A percentile compares a stretch with the other conserved stretches of the same genome.
phyloP scores from a whole-genome alignment of 2,329 filamentous ascomycete genomes.

The Diatrype stigma region DNA sequence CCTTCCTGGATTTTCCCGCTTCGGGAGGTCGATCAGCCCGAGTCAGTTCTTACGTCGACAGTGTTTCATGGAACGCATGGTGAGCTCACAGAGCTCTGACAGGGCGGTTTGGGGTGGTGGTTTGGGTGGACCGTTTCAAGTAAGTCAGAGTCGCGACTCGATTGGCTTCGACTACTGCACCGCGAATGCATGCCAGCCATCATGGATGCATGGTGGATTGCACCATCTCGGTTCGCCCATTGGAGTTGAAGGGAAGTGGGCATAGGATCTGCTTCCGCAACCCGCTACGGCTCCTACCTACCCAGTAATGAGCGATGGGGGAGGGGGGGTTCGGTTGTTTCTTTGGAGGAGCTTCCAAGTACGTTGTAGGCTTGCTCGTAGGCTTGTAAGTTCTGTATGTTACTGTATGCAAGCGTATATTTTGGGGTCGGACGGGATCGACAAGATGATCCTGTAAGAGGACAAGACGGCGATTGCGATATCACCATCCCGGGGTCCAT shows the following conservation, averaged over 20 bases:
- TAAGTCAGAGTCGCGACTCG: not conserved
- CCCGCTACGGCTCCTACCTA: not conserved
- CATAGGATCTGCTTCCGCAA: not conserved
- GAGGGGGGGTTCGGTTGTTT: not conserved
- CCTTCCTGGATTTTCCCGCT: not conserved
- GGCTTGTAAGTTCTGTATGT: not conserved
- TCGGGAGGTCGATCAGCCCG: not conserved
- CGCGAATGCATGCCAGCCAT: not conserved
- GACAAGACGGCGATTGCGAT: no score
- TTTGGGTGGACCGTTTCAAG: not conserved
- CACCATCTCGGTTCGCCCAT: not conserved
- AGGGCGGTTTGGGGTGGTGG: not conserved
- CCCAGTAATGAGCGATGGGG: not conserved
- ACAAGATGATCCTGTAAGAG: no score
- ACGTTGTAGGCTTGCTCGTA: not conserved
- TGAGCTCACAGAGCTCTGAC: not conserved
- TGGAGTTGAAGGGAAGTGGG: not conserved
- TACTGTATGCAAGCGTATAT: no score
- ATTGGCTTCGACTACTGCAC: not conserved
- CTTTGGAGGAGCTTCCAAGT: not conserved
- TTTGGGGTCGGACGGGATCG: no score
- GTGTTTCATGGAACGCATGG: not conserved
- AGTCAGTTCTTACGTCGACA: not conserved
- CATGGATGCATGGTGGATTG: not conserved
- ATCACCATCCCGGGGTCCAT: no score